Percentiles rank a stretch among this genome's conserved stretches.
These are phyloP conservation scores for Thermothielavioides terrestris DNA, from an alignment of 495 filamentous ascomycete species.

Conservation along the genomic window DNA sequence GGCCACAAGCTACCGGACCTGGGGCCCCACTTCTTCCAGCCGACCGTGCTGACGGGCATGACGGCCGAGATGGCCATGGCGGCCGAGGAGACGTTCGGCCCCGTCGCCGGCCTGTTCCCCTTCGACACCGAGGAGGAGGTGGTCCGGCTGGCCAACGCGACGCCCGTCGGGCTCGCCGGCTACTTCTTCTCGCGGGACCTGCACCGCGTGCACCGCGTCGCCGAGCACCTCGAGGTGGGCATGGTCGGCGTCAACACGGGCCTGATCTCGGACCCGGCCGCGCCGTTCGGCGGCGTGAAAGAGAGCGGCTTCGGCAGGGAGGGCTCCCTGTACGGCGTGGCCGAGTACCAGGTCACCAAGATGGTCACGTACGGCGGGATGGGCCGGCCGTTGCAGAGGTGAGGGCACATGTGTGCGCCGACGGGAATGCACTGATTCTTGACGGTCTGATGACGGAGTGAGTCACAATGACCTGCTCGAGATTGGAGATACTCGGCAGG, in stretches of 20 bases:
- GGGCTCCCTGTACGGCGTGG: slow-evolving; percentile 83
- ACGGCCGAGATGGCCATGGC: slow-evolving; percentile 69
- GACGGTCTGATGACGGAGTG: no score
- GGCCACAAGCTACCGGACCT: slow-evolving; percentile 55
- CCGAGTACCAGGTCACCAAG: slow-evolving; percentile 82
- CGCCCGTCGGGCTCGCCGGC: slow-evolving; percentile 73
- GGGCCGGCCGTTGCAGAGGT: slow-evolving; percentile 46
- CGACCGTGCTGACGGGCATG: slow-evolving; percentile 76
- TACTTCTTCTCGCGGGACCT: slow-evolving; percentile 81
- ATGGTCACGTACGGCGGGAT: slow-evolving; percentile 79
- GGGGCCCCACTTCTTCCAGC: slow-evolving; percentile 72
- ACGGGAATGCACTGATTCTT: no score
- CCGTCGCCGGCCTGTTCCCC: slow-evolving; percentile 72
- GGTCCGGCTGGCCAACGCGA: slow-evolving; percentile 64
- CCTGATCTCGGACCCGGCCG: slow-evolving; percentile 69
- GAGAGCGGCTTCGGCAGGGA: slow-evolving; percentile 87
- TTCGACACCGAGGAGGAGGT: slow-evolving; percentile 82
- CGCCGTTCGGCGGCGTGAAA: slow-evolving; percentile 92
- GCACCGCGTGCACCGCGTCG: slow-evolving; percentile 62
- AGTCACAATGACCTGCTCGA: no score
- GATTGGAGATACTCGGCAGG: no score
- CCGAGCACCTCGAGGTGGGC: slow-evolving; percentile 78
- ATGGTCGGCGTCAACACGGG: slow-evolving; percentile 89
- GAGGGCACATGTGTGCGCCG: no score
- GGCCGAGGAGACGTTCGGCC: slow-evolving; percentile 80